These are phyloP conservation scores for Cryptosporidium ryanae DNA, from an alignment of 169 alveolate species.

Conservation along the genomic window DNA sequence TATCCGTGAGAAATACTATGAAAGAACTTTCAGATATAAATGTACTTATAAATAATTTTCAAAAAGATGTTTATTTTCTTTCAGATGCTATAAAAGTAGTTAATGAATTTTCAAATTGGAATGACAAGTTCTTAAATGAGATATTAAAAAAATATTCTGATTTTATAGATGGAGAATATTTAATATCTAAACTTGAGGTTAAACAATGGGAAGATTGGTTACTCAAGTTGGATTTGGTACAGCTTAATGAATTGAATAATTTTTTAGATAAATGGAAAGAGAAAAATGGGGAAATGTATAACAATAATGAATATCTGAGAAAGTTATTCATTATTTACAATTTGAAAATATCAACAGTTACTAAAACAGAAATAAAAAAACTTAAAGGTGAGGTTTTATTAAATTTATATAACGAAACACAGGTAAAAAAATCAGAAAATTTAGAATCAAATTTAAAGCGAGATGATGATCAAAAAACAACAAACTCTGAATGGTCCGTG, in stretches of 20 bases:
- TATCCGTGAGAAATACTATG: constrained; percentile 76
- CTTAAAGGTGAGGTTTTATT: background rate
- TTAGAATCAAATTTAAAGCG: background rate
- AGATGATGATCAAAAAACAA: background rate
- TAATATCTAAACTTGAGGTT: constrained; percentile 4
- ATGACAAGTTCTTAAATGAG: background rate
- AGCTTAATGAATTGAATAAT: constrained; percentile 20
- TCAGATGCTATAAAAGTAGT: constrained; percentile 4
- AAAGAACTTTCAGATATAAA: constrained; percentile 38
- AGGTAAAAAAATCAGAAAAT: background rate
- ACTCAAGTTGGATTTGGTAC: constrained; percentile 7
- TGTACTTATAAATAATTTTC: constrained; percentile 13
- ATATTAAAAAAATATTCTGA: background rate
- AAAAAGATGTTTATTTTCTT: background rate
- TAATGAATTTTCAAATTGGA: constrained; percentile 33
- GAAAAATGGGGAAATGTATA: constrained; percentile 6
- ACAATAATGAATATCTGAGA: background rate
- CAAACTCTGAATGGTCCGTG: constrained; percentile 86
- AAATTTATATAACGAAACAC: background rate
- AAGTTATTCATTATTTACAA: constrained; percentile 21
- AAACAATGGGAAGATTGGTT: constrained; percentile 71
- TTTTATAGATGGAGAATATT: background rate
- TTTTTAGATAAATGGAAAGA: constrained; percentile 42
- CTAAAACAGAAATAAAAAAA: background rate
- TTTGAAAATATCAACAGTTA: constrained; percentile 2